Base-by-base conservation (phyloP, 805 yeast genomes). In the Kurtzmaniella cleridarum region DNA sequence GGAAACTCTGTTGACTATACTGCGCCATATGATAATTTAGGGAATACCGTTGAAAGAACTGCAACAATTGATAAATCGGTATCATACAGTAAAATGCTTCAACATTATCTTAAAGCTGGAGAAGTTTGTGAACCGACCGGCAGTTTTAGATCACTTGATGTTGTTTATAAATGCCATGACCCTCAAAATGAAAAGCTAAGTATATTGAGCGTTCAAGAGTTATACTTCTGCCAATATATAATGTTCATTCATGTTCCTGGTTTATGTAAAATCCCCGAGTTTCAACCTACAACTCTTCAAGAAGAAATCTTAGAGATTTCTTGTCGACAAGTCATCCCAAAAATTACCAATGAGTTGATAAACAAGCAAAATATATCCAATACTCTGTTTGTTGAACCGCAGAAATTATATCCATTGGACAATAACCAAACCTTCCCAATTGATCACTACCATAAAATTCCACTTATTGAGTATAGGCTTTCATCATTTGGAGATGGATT, bases 51-150 rank as follows among this genome's bases (percentile, higher is more conserved):
- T 16, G 54, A 53, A 23, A 46, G 53, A 33, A 11, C 24, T 5
- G 24, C 7, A 20, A 5, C 8, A 53, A 50, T 5, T 46, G 23
- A 30, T 34, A 5, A 42, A 36, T 29, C 24, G 40, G 3, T 40
- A 34, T 29, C 43, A 44, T 30, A 50, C 48, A 13, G 62, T 58
- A 43, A 57, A 61, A 46, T 62, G 55, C 43, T 69, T 45, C 46
- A 65, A 53, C 80, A 54, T 60, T 59, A 42, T 40, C 60, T 55
- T 7, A 38, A 41, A 10, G 52, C 54, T 41, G 93, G 91, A 7
- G 72, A 73, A 15, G 38, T 62, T 3, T 84, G 93, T 57, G 85
- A 79, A 48, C 53, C 78, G 34, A 80, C 85, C 0, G 67, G 67
- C 2, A 53, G 59, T 20, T 74, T 74, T 2, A 67, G 91, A 38